Evolutionary conservation across 495 filamentous ascomycete genomes (phyloP).

Genomic region (Penicillium ucsense): DNA sequence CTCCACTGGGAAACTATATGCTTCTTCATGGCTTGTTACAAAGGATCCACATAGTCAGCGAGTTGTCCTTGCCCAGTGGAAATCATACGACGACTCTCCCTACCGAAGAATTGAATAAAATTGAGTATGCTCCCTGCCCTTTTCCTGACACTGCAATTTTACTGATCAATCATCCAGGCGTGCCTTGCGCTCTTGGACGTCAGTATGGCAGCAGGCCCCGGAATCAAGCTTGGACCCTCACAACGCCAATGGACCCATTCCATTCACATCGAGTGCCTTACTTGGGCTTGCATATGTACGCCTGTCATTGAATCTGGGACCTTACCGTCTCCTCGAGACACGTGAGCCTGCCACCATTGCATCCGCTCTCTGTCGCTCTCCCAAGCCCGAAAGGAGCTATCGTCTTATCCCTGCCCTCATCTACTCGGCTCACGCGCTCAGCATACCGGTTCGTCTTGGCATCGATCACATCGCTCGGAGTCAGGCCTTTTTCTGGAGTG

Average conservation of each 20-base stretch:
- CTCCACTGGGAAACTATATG: conserved; percentile 31
- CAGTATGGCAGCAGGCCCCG: conserved; percentile 34
- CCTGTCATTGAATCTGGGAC: conserved; percentile 27
- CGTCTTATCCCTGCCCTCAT: conserved; percentile 30
- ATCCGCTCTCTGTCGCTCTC: conserved; percentile 20
- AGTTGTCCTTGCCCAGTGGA: conserved; percentile 29
- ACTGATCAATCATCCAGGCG: conserved; percentile 8
- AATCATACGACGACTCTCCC: conserved; percentile 22
- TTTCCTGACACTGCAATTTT: too few species aligned
- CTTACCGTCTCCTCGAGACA: conserved; percentile 28
- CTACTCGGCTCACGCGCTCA: conserved; percentile 30
- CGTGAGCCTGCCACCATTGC: conserved; percentile 28
- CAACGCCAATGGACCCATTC: conserved; percentile 31
- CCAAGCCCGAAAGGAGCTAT: conserved; percentile 27
- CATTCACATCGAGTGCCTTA: conserved; percentile 32
- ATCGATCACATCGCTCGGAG: conserved; percentile 36
- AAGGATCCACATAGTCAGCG: conserved; percentile 30
- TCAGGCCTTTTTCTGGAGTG: conserved; percentile 41
- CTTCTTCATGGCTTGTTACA: conserved; percentile 32
- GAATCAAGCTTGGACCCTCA: conserved; percentile 34
- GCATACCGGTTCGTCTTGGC: conserved; percentile 29
- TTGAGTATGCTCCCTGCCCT: conserved; percentile 16
- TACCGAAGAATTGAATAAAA: conserved; percentile 30
- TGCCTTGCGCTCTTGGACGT: conserved; percentile 30
- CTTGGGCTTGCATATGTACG: conserved; percentile 33